Percentiles rank a stretch among this genome's conserved stretches.
Evolutionary conservation across 345 rosid species (phyloP).

Genomic region (Moricandia moricandioides): DNA sequence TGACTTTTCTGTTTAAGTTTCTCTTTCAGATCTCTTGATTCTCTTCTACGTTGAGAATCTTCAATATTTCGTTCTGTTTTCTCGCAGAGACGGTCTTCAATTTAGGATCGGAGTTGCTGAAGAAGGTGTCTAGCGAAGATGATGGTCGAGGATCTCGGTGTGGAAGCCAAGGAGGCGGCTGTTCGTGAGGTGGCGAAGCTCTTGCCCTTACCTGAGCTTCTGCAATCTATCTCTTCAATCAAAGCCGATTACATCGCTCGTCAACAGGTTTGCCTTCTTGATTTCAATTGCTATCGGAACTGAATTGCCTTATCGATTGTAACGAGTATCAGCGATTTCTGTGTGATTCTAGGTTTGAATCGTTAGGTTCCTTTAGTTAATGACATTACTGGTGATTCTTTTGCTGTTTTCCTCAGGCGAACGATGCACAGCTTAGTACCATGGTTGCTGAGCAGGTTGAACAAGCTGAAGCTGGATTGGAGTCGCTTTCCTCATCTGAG

Average conservation of each 20-base stretch:
- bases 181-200: constrained; percentile 98
- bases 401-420: constrained; percentile 54
- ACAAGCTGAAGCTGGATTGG: constrained; percentile 80
- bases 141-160: constrained; percentile 96
- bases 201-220: constrained; percentile 79
- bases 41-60: neutral
- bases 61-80: neutral
- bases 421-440: constrained; percentile 98
- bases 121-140: constrained; percentile 39
- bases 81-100: constrained; percentile 15
- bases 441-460: constrained; percentile 99
- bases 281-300: constrained; percentile 39
- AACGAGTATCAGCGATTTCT: neutral
- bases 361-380: neutral
- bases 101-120: constrained; percentile 19
- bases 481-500: constrained; percentile 71
- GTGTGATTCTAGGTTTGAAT: constrained; percentile 9
- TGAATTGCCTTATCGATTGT: neutral
- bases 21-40: constrained; percentile 31
- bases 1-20: constrained; percentile 21
- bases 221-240: constrained; percentile 76
- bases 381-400: neutral
- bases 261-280: constrained; percentile 87
- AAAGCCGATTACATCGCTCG: constrained; percentile 94
- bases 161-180: constrained; percentile 95